Evolutionary conservation across 139 green algal species (phyloP).

Genomic region (Coelastrella sp.): DNA sequence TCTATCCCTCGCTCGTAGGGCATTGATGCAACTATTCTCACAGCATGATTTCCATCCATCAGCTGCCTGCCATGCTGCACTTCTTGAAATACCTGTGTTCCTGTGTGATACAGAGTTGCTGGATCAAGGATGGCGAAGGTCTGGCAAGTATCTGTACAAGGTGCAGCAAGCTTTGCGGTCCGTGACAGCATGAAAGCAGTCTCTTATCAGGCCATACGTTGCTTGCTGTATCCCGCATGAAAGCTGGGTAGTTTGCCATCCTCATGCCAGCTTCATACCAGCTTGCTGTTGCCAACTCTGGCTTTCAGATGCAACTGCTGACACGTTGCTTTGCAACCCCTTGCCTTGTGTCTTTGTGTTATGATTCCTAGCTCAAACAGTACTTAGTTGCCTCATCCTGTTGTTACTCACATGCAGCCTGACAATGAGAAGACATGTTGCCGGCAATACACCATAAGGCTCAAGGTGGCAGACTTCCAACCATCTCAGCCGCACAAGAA

Average conservation of each 20-base stretch:
- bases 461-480: slow-evolving; percentile 52
- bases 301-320: no score
- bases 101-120: slow-evolving; percentile 58
- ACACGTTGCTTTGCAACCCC: no score
- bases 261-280: no score
- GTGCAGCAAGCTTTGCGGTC: slow-evolving; percentile 21
- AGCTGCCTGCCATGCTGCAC: not conserved
- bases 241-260: no score
- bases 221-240: not conserved
- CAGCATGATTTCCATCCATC: not conserved
- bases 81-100: not conserved
- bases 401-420: slow-evolving; percentile 50
- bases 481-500: slow-evolving; percentile 53
- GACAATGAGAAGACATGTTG: slow-evolving; percentile 61
- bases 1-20: not conserved
- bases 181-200: not conserved
- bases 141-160: slow-evolving; percentile 67
- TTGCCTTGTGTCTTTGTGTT: not conserved
- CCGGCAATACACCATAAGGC: slow-evolving; percentile 68
- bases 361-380: not conserved
- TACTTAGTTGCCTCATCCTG: not conserved
- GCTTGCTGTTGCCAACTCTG: no score
- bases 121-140: slow-evolving; percentile 64
- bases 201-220: not conserved
- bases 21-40: not conserved